These are phyloP conservation scores for Chlorella sp. DNA, from an alignment of 139 green algal species.

Conservation along the genomic window DNA sequence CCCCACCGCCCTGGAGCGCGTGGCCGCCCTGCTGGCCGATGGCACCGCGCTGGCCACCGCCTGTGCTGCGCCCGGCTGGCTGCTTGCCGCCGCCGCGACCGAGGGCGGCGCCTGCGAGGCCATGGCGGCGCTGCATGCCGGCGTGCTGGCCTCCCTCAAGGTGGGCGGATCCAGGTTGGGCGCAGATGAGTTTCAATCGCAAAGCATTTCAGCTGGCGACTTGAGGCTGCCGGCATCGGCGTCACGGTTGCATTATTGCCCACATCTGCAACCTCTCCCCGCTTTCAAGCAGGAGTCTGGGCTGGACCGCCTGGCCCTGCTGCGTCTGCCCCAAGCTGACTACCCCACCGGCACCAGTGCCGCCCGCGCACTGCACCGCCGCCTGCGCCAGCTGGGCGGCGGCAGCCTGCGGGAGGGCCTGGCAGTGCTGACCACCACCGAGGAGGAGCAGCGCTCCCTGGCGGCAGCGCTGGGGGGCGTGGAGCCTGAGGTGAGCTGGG, in stretches of 20 bases:
- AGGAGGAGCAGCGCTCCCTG: conserved; percentile 11
- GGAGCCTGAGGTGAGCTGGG: not conserved
- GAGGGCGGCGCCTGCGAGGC: not conserved
- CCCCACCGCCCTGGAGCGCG: not conserved
- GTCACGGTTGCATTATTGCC: too few species aligned
- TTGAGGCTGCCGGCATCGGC: too few species aligned
- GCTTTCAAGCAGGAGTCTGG: not conserved
- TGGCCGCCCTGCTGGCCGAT: conserved; percentile 4
- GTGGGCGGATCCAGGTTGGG: too few species aligned
- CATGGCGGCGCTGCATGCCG: not conserved
- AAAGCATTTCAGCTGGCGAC: too few species aligned
- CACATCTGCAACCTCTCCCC: too few species aligned
- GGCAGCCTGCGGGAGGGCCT: conserved; percentile 12
- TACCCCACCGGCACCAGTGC: not conserved
- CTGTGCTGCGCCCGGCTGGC: not conserved
- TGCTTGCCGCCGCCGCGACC: not conserved
- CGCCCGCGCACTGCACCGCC: conserved; percentile 11
- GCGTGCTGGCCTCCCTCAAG: not conserved
- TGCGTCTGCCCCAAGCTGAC: not conserved
- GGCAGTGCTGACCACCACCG: not conserved
- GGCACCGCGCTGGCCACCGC: not conserved
- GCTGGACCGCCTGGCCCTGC: not conserved
- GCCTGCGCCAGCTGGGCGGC: conserved; percentile 13
- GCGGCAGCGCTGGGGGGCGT: not conserved
- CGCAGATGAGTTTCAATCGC: too few species aligned